phyloP scores from a whole-genome alignment of 495 filamentous ascomycete species.

The Elasticomyces elasticus region DNA sequence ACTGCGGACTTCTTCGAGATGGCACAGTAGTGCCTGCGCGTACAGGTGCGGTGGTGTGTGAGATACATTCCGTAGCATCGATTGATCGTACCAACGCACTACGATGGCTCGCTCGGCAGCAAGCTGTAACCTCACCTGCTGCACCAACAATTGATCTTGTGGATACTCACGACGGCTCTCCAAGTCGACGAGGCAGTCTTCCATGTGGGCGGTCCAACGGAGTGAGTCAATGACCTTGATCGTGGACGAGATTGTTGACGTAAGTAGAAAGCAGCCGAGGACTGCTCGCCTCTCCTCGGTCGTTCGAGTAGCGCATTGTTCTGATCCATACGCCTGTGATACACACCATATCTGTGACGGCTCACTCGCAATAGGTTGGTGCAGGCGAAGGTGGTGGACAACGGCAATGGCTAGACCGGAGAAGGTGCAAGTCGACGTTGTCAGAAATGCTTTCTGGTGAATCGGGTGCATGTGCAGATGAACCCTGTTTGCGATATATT shows the following conservation, averaged over 20 bases:
- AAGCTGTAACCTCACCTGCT: constrained; percentile 38
- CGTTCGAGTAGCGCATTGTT: constrained; percentile 25
- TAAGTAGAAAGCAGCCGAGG: constrained; percentile 40
- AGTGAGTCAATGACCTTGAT: constrained; percentile 38
- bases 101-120: constrained; percentile 16
- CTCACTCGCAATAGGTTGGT: background rate
- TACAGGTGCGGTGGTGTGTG: background rate
- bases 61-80: background rate
- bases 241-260: constrained; percentile 29
- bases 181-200: constrained; percentile 40
- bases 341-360: background rate
- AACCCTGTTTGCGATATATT: background rate
- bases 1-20: background rate
- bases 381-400: constrained; percentile 32
- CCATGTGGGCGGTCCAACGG: constrained; percentile 45
- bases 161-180: constrained; percentile 36
- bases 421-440: constrained; percentile 29
- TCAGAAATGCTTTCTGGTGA: background rate
- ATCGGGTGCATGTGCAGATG: background rate
- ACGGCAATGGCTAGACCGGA: constrained; percentile 41
- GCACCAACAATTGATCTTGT: constrained; percentile 41
- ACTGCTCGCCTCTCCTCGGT: constrained; percentile 44
- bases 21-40: background rate
- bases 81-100: background rate
- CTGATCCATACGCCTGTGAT: background rate